Percentiles rank a stretch among this genome's conserved stretches.
Evolutionary conservation across 352 stramenopile species (phyloP).

Genomic region (Pythium scleroteichum): DNA sequence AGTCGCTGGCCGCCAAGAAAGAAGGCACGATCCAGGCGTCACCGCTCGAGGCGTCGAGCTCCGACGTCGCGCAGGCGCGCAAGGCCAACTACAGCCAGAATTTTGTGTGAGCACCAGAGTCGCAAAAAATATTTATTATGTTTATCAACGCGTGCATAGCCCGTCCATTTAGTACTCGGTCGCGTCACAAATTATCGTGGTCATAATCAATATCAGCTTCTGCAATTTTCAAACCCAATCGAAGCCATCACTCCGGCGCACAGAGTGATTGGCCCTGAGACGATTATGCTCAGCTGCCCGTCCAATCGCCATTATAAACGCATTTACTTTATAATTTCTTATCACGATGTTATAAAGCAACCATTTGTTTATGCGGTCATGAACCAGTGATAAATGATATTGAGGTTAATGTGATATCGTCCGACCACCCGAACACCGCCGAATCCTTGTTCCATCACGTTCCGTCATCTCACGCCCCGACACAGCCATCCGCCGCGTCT

Average conservation of each 20-base stretch:
- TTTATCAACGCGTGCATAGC: too few species aligned
- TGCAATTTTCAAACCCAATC: background rate
- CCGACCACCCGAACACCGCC: conserved; percentile 6
- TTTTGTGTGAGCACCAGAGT: conserved; percentile 9
- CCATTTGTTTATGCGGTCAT: background rate
- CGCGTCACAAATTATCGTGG: background rate
- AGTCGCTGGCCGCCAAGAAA: background rate
- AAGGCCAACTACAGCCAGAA: conserved; percentile 21
- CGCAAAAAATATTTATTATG: too few species aligned
- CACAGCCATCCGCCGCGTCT: background rate
- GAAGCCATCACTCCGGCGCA: background rate
- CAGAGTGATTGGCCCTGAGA: conserved; percentile 14
- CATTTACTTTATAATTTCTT: background rate
- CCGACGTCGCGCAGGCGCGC: background rate
- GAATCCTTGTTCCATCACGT: conserved; percentile 9
- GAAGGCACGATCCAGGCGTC: background rate
- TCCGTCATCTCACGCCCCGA: conserved; percentile 1
- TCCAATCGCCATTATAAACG: background rate
- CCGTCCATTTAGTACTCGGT: background rate
- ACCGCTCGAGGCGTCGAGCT: background rate
- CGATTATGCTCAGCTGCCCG: conserved; percentile 4
- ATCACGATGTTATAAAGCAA: background rate
- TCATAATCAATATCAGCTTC: background rate
- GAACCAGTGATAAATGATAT: background rate
- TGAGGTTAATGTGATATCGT: background rate